Evolutionary conservation across 108 stramenopile species (phyloP).

Genomic region (Pelagomonas calceolata): DNA sequence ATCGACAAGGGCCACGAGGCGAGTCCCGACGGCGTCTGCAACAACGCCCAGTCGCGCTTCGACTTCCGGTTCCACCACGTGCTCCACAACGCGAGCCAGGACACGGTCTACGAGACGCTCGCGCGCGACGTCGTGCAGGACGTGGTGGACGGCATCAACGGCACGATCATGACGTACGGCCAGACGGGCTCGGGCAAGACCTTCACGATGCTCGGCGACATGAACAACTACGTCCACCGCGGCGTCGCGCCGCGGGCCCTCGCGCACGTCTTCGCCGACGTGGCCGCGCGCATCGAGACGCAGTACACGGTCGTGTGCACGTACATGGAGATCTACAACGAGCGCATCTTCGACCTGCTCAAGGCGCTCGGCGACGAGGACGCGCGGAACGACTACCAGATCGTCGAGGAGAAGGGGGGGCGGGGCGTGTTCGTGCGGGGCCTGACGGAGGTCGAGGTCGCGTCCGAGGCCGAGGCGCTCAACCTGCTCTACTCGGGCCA

Average conservation of each 20-base stretch:
- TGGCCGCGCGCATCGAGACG: slow-evolving; percentile 17
- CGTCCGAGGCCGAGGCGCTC: slow-evolving; percentile 25
- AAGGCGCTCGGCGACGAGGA: slow-evolving; percentile 9
- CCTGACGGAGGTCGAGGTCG: slow-evolving; percentile 31
- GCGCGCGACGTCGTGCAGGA: slow-evolving; percentile 37
- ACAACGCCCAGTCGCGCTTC: slow-evolving; percentile 33
- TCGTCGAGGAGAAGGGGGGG: slow-evolving; percentile 27
- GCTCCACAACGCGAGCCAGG: slow-evolving; percentile 50
- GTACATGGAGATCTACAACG: slow-evolving; percentile 42
- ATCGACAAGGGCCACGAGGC: slow-evolving; percentile 8
- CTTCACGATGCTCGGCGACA: slow-evolving; percentile 39
- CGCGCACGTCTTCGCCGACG: slow-evolving; percentile 28
- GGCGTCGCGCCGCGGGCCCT: slow-evolving; percentile 36
- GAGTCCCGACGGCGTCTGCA: slow-evolving; percentile 5
- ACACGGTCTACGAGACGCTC: slow-evolving; percentile 23
- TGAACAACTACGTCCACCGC: slow-evolving; percentile 28
- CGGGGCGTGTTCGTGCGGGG: slow-evolving; percentile 37
- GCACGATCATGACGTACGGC: slow-evolving; percentile 37
- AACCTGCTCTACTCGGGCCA: slow-evolving; percentile 30
- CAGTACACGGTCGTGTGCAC: slow-evolving; percentile 19
- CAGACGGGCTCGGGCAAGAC: slow-evolving; percentile 42
- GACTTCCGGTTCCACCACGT: slow-evolving; percentile 46
- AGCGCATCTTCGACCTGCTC: slow-evolving; percentile 32
- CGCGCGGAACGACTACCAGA: slow-evolving; percentile 13
- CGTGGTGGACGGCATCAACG: slow-evolving; percentile 30